Percentiles rank a stretch among this genome's conserved stretches.
phyloP scores from a whole-genome alignment of 148 eudicot species.

The Polygonum maritimum region DNA sequence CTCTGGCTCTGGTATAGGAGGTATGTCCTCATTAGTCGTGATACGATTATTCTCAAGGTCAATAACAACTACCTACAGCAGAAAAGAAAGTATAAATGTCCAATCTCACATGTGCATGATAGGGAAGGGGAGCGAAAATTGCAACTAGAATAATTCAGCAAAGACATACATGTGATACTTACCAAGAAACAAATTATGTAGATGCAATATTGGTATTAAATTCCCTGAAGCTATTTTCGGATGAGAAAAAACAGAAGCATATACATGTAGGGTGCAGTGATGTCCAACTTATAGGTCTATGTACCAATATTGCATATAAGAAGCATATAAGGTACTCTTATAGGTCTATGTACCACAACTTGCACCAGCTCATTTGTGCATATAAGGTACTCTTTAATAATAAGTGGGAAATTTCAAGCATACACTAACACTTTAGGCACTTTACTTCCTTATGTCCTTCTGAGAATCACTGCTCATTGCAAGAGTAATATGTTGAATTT shows the following conservation, averaged over 20 bases:
- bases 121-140: background rate
- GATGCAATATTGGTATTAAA: background rate
- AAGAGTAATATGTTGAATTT: background rate
- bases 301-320: too few species aligned
- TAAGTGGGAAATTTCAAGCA: background rate
- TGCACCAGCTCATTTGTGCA: too few species aligned
- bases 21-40: conserved; percentile 91
- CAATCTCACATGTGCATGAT: background rate
- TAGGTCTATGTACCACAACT: too few species aligned
- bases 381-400: too few species aligned
- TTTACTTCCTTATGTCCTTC: background rate
- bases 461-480: background rate
- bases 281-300: background rate
- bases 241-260: background rate
- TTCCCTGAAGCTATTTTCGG: background rate
- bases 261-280: background rate
- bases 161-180: background rate
- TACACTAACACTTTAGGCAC: background rate
- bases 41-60: conserved; percentile 84
- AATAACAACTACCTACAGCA: conserved; percentile 80
- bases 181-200: background rate
- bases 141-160: background rate
- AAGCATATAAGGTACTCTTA: too few species aligned
- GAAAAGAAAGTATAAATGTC: conserved; percentile 8
- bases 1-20: conserved; percentile 95